Percentiles rank a stretch among this genome's conserved stretches.
phyloP scores from a whole-genome alignment of 176 grass and related monocot species.

The Hordeum marinum region DNA sequence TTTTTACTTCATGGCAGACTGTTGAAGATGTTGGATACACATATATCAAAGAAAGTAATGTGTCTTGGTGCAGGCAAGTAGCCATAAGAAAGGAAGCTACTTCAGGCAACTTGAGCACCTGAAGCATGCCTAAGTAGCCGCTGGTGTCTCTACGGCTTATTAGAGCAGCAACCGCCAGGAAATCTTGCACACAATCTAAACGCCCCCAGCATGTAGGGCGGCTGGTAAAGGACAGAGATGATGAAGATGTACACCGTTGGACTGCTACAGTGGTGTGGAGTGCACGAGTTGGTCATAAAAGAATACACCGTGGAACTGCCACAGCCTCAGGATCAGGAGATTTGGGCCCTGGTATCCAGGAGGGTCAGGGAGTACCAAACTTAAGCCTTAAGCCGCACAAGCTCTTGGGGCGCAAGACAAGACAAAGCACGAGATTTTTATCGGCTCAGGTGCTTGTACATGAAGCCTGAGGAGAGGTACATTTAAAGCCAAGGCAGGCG shows the following conservation, averaged over 20 bases:
- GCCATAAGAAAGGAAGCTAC: not conserved
- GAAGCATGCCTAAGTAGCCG: not conserved
- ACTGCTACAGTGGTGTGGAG: slow-evolving; percentile 17
- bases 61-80: not conserved
- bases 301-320: not conserved
- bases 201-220: not conserved
- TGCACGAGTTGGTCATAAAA: slow-evolving; percentile 13
- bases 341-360: slow-evolving; percentile 17
- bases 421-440: slow-evolving; percentile 4
- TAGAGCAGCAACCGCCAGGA: slow-evolving; percentile 1
- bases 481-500: slow-evolving; percentile 27
- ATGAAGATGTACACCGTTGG: not conserved
- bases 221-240: not conserved
- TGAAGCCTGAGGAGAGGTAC: slow-evolving; percentile 10
- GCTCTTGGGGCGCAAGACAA: not conserved
- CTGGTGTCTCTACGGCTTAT: not conserved
- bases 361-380: not conserved
- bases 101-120: slow-evolving; percentile 17
- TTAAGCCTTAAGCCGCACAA: not conserved
- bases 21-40: not conserved
- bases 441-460: slow-evolving; percentile 7
- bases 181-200: slow-evolving; percentile 38
- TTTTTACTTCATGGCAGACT: not conserved
- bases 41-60: not conserved
- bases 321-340: slow-evolving; percentile 23